Conservation (phyloP, 129 eudicot genomes). For the Centella asiatica region DNA sequence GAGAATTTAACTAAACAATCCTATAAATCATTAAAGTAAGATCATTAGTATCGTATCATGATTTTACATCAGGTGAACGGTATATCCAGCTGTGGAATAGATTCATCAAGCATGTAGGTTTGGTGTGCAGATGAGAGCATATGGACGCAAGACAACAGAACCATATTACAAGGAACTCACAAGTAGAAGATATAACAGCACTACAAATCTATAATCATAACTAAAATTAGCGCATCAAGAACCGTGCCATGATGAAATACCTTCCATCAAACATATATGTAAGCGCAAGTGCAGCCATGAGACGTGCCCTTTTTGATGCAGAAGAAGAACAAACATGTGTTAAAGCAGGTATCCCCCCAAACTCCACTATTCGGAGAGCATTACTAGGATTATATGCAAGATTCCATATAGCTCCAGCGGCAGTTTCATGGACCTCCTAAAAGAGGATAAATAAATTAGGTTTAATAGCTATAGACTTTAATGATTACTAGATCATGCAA, state of each 20-base stretch:
- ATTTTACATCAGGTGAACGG: too few relatives aligned
- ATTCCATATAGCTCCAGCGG: constrained; percentile 98
- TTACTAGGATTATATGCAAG: constrained; percentile 89
- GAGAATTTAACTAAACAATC: too few relatives aligned
- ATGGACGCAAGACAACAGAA: too few relatives aligned
- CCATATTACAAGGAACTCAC: background rate
- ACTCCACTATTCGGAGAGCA: constrained; percentile 90
- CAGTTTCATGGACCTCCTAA: constrained; percentile 95
- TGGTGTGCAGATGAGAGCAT: too few relatives aligned
- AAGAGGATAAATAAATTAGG: constrained; percentile 8
- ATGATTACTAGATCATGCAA: background rate
- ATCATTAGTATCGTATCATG: too few relatives aligned
- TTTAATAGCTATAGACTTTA: background rate
- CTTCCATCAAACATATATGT: constrained; percentile 96
- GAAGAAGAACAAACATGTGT: constrained; percentile 78
- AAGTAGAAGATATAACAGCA: background rate
- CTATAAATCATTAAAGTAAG: too few relatives aligned
- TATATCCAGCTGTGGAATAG: too few relatives aligned
- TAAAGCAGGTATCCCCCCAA: constrained; percentile 77
- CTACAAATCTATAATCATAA: background rate
- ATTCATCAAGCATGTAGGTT: too few relatives aligned
- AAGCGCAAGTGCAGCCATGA: constrained; percentile 91
- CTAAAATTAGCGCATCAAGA: background rate
- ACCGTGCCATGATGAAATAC: constrained; percentile 23
- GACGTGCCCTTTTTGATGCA: constrained; percentile 80